Evolutionary conservation across 192 early-diverging fungal genomes (phyloP), one percentile per base, ranked within the genome.

Genomic region (Linderina pennispora): DNA sequence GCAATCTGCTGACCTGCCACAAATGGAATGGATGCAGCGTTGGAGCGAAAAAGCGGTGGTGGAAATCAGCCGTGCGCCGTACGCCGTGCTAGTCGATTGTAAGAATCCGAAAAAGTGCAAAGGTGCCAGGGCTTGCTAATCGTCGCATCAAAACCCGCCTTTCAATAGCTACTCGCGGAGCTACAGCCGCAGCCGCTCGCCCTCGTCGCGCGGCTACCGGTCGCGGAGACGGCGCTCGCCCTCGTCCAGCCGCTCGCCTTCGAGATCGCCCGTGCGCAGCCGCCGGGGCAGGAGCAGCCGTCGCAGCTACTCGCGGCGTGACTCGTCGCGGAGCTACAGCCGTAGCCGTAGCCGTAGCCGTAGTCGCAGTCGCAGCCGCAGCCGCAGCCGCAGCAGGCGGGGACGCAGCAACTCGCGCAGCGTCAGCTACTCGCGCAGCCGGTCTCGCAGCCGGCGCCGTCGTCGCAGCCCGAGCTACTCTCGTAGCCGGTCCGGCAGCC

Each of bases 141-240:
- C n/a, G n/a, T n/a, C n/a, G n/a, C n/a, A n/a, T n/a, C n/a, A n/a
- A n/a, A n/a, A n/a, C n/a, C n/a, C n/a, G n/a, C n/a, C n/a, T n/a
- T n/a, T n/a, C n/a, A n/a, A n/a, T 55, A 55, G 57, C 44, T 45
- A 51, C 32, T 59, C 56, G 48, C 56, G 56, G 42, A 59, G 57
- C 49, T 41, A 40, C 11, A 55, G 53, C 47, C 55, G 55, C 17
- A 59, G 57, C 48, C 57, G 57, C 43, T 59, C 57, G 43, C 57
- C 53, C 23, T 24, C 33, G 1, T 26, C 21, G 32, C 21, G 43
- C 43, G 48, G 42, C 8, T 20, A 43, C 48, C 23, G 48, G 43
- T 63, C 61, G 11, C 22, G 59, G 23, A 40, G 43, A 26, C 41
- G 37, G 23, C 16, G 37, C 33, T 57, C 54, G 45, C 46, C 22